Evolutionary conservation across 495 filamentous ascomycete genomes (phyloP).

Genomic region (Podospora appendiculata): DNA sequence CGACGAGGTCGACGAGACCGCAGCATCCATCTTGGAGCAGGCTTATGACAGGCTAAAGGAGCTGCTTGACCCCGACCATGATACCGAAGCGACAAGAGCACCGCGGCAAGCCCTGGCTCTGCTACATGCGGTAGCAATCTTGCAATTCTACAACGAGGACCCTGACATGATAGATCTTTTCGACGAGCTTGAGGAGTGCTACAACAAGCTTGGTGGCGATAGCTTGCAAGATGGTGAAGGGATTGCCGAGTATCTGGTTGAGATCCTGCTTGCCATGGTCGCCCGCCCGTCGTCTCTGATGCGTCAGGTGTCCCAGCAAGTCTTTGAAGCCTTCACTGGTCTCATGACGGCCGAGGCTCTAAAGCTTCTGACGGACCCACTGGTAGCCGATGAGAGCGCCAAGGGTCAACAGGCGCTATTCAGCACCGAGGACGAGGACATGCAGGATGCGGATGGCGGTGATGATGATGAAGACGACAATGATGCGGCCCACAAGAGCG

Average conservation of each 20-base stretch:
- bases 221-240: constrained; percentile 36
- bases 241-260: constrained; percentile 68
- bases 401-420: constrained; percentile 83
- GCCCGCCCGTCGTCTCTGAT: constrained; percentile 80
- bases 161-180: constrained; percentile 57
- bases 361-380: constrained; percentile 62
- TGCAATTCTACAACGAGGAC: constrained; percentile 86
- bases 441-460: constrained; percentile 32
- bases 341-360: constrained; percentile 65
- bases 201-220: constrained; percentile 44
- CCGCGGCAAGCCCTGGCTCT: constrained; percentile 60
- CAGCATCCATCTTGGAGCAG: constrained; percentile 44
- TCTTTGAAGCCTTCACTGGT: constrained; percentile 71
- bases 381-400: constrained; percentile 71
- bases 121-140: constrained; percentile 74
- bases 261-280: constrained; percentile 79
- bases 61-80: constrained; percentile 53
- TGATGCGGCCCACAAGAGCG: constrained; percentile 22
- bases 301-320: constrained; percentile 77
- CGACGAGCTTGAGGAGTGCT: constrained; percentile 36
- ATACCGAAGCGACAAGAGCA: constrained; percentile 25
- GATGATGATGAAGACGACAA: constrained; percentile 26
- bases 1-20: constrained; percentile 52
- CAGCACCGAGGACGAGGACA: constrained; percentile 58
- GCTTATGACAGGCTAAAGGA: constrained; percentile 62